Evolutionary conservation across 768 basidiomycete genomes (phyloP).

Genomic region (Phylloporus scabripes): DNA sequence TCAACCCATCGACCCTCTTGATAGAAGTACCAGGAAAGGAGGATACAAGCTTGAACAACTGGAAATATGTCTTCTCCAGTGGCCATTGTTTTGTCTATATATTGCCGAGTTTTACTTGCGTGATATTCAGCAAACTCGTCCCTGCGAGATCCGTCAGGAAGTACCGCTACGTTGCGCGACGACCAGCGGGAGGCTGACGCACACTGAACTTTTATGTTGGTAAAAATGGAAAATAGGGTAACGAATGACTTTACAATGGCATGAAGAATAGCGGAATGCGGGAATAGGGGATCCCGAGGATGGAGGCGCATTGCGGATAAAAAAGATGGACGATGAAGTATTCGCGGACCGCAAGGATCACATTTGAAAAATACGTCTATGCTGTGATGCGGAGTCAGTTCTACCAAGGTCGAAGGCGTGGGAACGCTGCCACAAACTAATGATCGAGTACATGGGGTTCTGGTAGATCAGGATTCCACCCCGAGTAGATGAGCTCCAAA

Average conservation of each 20-base stretch:
- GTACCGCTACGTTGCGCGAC: slow-evolving; percentile 57
- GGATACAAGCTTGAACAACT: slow-evolving; percentile 81
- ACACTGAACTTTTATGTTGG: slow-evolving; percentile 43
- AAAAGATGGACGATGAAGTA: slow-evolving; percentile 78
- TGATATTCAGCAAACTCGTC: slow-evolving; percentile 86
- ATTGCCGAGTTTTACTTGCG: slow-evolving; percentile 79
- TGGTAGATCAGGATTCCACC: slow-evolving; percentile 84
- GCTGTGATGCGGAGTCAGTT: slow-evolving; percentile 35
- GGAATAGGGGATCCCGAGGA: slow-evolving; percentile 78
- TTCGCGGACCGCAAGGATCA: slow-evolving; percentile 81
- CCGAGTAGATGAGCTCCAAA: slow-evolving; percentile 64
- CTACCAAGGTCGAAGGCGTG: slow-evolving; percentile 1
- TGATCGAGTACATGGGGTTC: slow-evolving; percentile 68
- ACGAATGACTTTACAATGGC: slow-evolving; percentile 60
- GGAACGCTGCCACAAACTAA: slow-evolving; percentile 48
- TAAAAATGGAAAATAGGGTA: neutral
- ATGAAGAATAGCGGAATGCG: slow-evolving; percentile 85
- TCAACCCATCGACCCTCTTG: slow-evolving; percentile 88
- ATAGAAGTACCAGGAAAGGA: slow-evolving; percentile 89
- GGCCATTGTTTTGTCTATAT: slow-evolving; percentile 88
- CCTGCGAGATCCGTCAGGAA: slow-evolving; percentile 71
- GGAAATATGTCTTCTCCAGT: slow-evolving; percentile 82
- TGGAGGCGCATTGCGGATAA: slow-evolving; percentile 73
- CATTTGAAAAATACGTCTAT: slow-evolving; percentile 85
- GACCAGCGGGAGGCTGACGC: slow-evolving; percentile 82